phyloP scores from a whole-genome alignment of 768 basidiomycete genomes.

The Mycena albidolilacea region DNA sequence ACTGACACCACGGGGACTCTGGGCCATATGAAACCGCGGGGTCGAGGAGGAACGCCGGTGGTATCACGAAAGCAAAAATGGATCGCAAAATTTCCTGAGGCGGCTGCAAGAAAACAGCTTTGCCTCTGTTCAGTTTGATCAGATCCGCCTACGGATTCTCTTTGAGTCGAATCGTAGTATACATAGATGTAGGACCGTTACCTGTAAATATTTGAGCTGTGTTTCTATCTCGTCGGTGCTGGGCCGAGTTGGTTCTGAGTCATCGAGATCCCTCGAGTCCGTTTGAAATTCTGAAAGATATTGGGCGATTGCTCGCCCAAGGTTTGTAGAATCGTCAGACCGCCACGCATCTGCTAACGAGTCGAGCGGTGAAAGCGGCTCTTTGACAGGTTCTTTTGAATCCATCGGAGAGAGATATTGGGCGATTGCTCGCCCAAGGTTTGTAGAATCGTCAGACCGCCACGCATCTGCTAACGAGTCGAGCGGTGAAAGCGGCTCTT shows the following conservation, averaged over 20 bases:
- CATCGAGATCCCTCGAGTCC: too few relatives aligned
- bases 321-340: constrained; percentile 1
- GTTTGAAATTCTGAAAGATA: neutral
- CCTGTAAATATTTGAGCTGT: too few relatives aligned
- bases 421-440: constrained; percentile 1
- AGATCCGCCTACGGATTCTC: neutral
- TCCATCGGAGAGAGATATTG: neutral
- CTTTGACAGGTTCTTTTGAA: too few relatives aligned
- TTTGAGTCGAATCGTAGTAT: neutral
- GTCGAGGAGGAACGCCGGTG: constrained; percentile 21
- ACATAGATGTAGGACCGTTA: too few relatives aligned
- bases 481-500: neutral
- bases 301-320: neutral
- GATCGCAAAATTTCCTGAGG: constrained; percentile 12
- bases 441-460: neutral
- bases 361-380: neutral
- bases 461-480: constrained; percentile 1
- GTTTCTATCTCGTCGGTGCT: too few relatives aligned
- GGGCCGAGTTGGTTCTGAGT: too few relatives aligned
- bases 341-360: constrained; percentile 2
- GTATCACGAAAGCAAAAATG: constrained; percentile 9
- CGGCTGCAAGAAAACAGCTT: constrained; percentile 4
- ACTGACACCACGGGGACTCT: constrained; percentile 19
- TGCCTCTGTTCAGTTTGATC: too few relatives aligned
- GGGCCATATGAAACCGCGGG: constrained; percentile 12